Percentiles rank a stretch among this genome's conserved stretches.
phyloP scores from a whole-genome alignment of 2,329 filamentous ascomycete genomes.

The Fusarium fujikuroi region DNA sequence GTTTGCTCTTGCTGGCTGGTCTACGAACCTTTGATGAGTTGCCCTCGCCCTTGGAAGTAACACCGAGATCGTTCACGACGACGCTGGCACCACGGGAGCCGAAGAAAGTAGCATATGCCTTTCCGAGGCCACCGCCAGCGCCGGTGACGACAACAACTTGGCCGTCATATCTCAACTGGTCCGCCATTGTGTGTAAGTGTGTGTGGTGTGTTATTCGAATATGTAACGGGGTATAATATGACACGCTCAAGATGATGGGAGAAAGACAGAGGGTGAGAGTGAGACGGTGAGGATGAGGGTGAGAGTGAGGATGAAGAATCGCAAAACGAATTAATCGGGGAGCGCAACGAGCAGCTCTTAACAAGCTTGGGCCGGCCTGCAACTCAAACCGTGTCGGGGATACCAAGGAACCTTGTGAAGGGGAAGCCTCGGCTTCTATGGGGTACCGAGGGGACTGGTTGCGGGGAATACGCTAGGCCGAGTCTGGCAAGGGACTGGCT shows the following conservation, averaged over 20 bases:
- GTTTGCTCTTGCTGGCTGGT: neutral
- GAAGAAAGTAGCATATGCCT: slow-evolving; percentile 89
- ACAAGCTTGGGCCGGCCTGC: slow-evolving; percentile 42
- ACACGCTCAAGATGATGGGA: slow-evolving; percentile 31
- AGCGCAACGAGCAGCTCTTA: slow-evolving; percentile 41
- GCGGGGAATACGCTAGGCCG: slow-evolving; percentile 43
- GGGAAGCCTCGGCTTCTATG: slow-evolving; percentile 47
- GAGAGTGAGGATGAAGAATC: slow-evolving; percentile 1
- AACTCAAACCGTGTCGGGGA: slow-evolving; percentile 24
- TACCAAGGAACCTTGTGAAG: slow-evolving; percentile 35
- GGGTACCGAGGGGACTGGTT: slow-evolving; percentile 46
- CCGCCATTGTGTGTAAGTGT: slow-evolving; percentile 61
- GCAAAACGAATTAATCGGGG: slow-evolving; percentile 3
- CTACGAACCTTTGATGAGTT: slow-evolving; percentile 79
- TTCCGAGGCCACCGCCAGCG: slow-evolving; percentile 81
- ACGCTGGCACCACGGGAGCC: slow-evolving; percentile 91
- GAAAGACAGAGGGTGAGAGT: slow-evolving; percentile 1
- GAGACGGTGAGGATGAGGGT: neutral
- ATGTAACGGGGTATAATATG: slow-evolving; percentile 25
- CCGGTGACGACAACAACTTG: slow-evolving; percentile 87
- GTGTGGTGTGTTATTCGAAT: slow-evolving; percentile 23
- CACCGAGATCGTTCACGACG: slow-evolving; percentile 96
- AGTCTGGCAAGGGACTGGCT: slow-evolving; percentile 30
- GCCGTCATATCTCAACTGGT: slow-evolving; percentile 81
- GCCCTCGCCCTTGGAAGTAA: slow-evolving; percentile 92